Percentiles rank a stretch among this genome's conserved stretches.
These are phyloP conservation scores for Ceratobasidium sp. DNA, from an alignment of 1,284 basidiomycete genomes.

Conservation along the genomic window DNA sequence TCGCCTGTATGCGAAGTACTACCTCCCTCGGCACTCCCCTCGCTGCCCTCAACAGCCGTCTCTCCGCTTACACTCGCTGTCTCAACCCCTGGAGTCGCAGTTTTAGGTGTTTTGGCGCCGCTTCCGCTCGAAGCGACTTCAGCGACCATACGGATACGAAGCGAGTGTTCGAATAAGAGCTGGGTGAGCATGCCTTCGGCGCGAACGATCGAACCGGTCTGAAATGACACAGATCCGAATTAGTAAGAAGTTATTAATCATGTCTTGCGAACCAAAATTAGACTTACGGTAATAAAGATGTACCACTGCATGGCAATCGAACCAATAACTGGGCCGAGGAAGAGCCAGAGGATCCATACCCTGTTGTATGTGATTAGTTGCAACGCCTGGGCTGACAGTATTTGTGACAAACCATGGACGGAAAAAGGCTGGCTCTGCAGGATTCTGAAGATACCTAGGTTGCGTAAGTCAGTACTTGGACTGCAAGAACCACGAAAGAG, in stretches of 20 bases:
- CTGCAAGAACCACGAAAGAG: background rate
- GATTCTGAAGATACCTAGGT: conserved; percentile 63
- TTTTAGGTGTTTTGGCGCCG: conserved; percentile 44
- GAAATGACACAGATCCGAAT: background rate
- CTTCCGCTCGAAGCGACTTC: conserved; percentile 21
- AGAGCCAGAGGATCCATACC: conserved; percentile 75
- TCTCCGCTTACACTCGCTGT: conserved; percentile 51
- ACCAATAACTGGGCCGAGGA: conserved; percentile 66
- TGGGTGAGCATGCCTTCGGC: conserved; percentile 75
- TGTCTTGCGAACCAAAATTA: background rate
- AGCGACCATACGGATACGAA: conserved; percentile 70
- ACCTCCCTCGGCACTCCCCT: conserved; percentile 8
- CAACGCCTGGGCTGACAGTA: no score
- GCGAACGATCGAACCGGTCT: conserved; percentile 63
- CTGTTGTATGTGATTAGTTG: no score
- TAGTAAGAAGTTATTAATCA: background rate
- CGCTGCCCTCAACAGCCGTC: conserved; percentile 51
- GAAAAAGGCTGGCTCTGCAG: conserved; percentile 59
- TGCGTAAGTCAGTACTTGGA: conserved; percentile 57
- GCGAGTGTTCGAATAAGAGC: conserved; percentile 76
- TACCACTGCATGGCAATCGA: conserved; percentile 57
- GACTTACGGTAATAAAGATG: conserved; percentile 55
- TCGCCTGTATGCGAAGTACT: conserved; percentile 47
- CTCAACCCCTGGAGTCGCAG: conserved; percentile 24
- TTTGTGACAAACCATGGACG: conserved; percentile 57